Conservation (phyloP, 805 yeast species). For the Candida ipomoeae region DNA sequence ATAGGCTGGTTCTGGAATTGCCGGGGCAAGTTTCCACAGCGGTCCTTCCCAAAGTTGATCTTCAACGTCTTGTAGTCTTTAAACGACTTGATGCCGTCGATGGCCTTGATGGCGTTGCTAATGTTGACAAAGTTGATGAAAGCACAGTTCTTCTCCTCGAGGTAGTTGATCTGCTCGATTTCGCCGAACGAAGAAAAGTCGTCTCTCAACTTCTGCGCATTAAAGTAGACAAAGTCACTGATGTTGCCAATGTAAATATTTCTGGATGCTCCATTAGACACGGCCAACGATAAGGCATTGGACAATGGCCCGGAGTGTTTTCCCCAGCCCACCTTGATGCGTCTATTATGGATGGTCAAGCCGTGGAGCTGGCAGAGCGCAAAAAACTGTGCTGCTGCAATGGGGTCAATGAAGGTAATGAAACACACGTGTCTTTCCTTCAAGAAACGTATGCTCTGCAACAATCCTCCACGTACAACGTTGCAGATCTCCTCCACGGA, state of each 20-base stretch:
- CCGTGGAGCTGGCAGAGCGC: conserved; percentile 93
- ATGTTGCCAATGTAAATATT: conserved; percentile 84
- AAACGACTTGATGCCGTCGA: conserved; percentile 82
- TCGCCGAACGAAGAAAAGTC: conserved; percentile 86
- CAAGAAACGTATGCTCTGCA: conserved; percentile 77
- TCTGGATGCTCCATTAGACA: conserved; percentile 89
- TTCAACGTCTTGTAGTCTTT: conserved; percentile 61
- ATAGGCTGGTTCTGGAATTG: conserved; percentile 47
- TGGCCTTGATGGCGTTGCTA: conserved; percentile 82
- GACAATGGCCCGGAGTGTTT: conserved; percentile 92
- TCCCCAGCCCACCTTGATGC: conserved; percentile 96
- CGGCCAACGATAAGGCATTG: conserved; percentile 82
- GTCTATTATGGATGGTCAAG: conserved; percentile 74
- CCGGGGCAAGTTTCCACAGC: conserved; percentile 93
- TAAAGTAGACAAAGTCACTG: conserved; percentile 45
- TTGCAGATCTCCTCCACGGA: conserved; percentile 92
- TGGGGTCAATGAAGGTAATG: conserved; percentile 92
- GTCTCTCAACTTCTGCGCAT: conserved; percentile 56
- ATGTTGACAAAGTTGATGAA: conserved; percentile 90
- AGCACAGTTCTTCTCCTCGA: conserved; percentile 81
- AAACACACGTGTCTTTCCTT: conserved; percentile 89
- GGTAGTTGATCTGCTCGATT: conserved; percentile 88
- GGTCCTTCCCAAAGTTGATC: conserved; percentile 46
- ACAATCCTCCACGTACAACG: conserved; percentile 90
- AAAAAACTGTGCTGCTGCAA: conserved; percentile 95